Conservation (phyloP, 768 basidiomycete genomes). For the Crassisporium funariophilum region DNA sequence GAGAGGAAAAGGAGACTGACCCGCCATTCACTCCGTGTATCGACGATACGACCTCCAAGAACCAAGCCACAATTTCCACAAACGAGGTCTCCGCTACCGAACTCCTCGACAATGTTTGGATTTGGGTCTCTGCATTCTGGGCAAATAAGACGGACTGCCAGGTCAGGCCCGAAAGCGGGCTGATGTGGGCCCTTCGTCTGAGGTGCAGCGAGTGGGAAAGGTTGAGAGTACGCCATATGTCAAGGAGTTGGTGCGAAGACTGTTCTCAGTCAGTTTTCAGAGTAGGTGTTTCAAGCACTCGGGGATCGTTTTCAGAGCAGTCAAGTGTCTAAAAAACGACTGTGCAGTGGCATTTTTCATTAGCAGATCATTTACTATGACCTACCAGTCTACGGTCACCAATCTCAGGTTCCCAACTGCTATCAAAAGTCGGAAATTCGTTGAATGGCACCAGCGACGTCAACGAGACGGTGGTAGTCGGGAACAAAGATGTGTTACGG, state of each 20-base stretch:
- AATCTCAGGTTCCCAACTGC: slow-evolving; percentile 14
- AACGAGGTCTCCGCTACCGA: slow-evolving; percentile 96
- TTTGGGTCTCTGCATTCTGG: slow-evolving; percentile 94
- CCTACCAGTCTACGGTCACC: slow-evolving; percentile 24
- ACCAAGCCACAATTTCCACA: slow-evolving; percentile 93
- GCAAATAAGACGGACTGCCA: slow-evolving; percentile 88
- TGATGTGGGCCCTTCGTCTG: slow-evolving; percentile 55
- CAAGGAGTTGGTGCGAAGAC: slow-evolving; percentile 26
- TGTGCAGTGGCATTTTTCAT: slow-evolving; percentile 20
- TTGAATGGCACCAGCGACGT: slow-evolving; percentile 25
- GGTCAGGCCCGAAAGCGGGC: slow-evolving; percentile 73
- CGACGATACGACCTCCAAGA: slow-evolving; percentile 93
- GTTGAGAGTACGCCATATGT: slow-evolving; percentile 72
- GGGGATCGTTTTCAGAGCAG: slow-evolving; percentile 15
- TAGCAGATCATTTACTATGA: slow-evolving; percentile 16
- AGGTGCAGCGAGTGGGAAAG: slow-evolving; percentile 75
- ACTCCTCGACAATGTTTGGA: slow-evolving; percentile 96
- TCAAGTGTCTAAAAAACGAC: slow-evolving; percentile 24
- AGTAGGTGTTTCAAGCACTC: slow-evolving; percentile 13
- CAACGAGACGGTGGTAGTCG: slow-evolving; percentile 26
- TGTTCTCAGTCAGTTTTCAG: slow-evolving; percentile 21
- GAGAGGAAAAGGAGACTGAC: slow-evolving; percentile 49
- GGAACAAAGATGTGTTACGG: slow-evolving; percentile 12
- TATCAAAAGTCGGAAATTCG: slow-evolving; percentile 11
- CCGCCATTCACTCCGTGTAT: slow-evolving; percentile 98